Evolutionary conservation across 768 basidiomycete genomes (phyloP).

Genomic region (Coprinopsis marcescibilis): DNA sequence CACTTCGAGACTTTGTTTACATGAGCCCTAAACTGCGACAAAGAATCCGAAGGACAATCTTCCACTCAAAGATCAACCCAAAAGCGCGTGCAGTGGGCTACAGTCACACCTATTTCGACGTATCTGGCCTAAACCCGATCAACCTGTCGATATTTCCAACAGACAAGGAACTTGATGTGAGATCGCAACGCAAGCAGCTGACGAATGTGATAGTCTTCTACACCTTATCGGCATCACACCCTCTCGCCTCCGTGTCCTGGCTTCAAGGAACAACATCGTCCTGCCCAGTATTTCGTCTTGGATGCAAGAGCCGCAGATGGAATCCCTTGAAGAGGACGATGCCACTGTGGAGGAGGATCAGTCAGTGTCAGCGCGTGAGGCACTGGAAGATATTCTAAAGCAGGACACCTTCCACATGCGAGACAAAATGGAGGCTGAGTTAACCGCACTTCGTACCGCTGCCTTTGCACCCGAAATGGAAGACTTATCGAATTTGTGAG

Average conservation of each 20-base stretch:
- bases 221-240: not conserved
- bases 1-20: slow-evolving; percentile 22
- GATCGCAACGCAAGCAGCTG: not conserved
- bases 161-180: not conserved
- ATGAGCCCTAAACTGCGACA: slow-evolving; percentile 24
- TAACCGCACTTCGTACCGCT: no score
- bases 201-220: not conserved
- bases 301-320: no score
- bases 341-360: no score
- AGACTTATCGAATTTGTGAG: no score
- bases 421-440: no score
- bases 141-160: not conserved
- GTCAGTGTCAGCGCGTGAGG: no score
- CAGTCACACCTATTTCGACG: slow-evolving; percentile 12
- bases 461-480: no score
- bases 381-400: no score
- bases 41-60: not conserved
- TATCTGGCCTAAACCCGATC: not conserved
- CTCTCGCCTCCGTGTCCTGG: not conserved
- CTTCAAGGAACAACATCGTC: no score
- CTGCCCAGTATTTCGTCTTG: no score
- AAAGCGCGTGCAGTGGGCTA: slow-evolving; percentile 10
- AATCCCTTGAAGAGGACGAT: no score
- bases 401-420: no score
- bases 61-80: not conserved